These are phyloP conservation scores for Exophiala oligosperma DNA, from an alignment of 2,329 filamentous ascomycete species.

Conservation along the genomic window DNA sequence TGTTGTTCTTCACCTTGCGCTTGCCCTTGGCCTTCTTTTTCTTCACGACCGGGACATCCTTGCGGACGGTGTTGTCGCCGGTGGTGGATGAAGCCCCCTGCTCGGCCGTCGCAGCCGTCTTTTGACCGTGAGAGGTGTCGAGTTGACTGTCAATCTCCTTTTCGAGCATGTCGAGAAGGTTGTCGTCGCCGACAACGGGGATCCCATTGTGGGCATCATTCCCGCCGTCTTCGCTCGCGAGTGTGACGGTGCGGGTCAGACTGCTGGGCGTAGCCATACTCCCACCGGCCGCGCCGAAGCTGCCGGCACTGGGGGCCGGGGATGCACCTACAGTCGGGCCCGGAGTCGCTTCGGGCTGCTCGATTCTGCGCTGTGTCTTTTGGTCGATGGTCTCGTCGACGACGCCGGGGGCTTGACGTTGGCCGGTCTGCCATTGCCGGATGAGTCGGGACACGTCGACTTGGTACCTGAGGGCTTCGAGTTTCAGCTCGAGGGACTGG, in stretches of 20 bases:
- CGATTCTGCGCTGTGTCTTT: constrained; percentile 15
- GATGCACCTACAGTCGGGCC: not conserved
- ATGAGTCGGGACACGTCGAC: constrained; percentile 49
- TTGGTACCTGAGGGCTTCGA: constrained; percentile 53
- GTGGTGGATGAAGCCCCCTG: constrained; percentile 12
- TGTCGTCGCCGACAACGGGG: not conserved
- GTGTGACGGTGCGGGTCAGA: not conserved
- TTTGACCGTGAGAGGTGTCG: not conserved
- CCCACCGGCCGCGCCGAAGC: not conserved
- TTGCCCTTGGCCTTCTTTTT: not conserved
- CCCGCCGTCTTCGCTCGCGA: not conserved
- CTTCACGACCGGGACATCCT: constrained; percentile 3
- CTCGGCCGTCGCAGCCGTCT: no score
- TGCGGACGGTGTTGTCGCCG: constrained; percentile 6
- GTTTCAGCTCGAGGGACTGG: constrained; percentile 51
- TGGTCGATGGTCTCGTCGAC: constrained; percentile 25
- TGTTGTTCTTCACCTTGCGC: not conserved
- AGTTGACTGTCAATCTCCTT: constrained; percentile 5
- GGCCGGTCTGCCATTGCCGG: constrained; percentile 35
- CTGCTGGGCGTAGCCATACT: not conserved
- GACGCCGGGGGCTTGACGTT: constrained; percentile 17
- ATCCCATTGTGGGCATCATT: not conserved
- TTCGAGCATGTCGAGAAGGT: constrained; percentile 9
- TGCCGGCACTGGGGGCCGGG: constrained; percentile 12
- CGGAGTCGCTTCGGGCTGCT: not conserved